phyloP scores from a whole-genome alignment of 495 filamentous ascomycete species.

The Schizothecium vesticola region DNA sequence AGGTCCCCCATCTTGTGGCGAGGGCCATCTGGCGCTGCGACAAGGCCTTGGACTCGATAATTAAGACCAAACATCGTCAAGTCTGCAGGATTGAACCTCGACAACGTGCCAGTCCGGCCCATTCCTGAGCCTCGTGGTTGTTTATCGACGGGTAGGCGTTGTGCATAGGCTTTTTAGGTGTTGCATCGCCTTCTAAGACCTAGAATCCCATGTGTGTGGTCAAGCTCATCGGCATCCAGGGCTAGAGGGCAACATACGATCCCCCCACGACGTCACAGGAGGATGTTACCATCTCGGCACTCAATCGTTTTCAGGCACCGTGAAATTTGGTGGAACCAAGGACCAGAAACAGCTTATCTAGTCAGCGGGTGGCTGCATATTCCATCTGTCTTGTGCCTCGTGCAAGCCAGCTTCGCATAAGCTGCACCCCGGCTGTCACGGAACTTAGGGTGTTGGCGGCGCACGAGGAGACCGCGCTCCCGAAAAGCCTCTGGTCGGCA shows the following conservation, averaged over 20 bases:
- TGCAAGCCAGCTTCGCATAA: conserved; percentile 10
- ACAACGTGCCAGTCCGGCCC: not conserved
- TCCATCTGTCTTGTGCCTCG: conserved; percentile 19
- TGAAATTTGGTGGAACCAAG: conserved; percentile 16
- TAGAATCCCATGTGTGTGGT: not conserved
- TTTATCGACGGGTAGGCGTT: not conserved
- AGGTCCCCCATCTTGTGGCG: not conserved
- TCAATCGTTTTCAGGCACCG: conserved; percentile 3
- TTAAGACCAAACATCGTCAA: conserved; percentile 20
- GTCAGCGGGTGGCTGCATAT: conserved; percentile 26
- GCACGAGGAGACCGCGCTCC: not conserved
- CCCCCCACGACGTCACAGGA: not conserved
- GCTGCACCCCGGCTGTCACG: conserved; percentile 11
- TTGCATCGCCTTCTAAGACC: not conserved
- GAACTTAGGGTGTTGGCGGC: conserved; percentile 15
- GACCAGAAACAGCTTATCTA: conserved; percentile 24
- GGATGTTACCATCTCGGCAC: not conserved
- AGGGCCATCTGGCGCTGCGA: not conserved
- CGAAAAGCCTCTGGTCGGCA: conserved; percentile 1
- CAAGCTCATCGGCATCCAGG: not conserved
- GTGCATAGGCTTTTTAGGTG: not conserved
- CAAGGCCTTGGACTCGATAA: conserved; percentile 3
- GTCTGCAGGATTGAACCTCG: not conserved
- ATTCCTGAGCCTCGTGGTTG: not conserved
- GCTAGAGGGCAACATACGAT: not conserved